phyloP scores from a whole-genome alignment of 345 rosid genomes.

The Limnanthes douglasii region DNA sequence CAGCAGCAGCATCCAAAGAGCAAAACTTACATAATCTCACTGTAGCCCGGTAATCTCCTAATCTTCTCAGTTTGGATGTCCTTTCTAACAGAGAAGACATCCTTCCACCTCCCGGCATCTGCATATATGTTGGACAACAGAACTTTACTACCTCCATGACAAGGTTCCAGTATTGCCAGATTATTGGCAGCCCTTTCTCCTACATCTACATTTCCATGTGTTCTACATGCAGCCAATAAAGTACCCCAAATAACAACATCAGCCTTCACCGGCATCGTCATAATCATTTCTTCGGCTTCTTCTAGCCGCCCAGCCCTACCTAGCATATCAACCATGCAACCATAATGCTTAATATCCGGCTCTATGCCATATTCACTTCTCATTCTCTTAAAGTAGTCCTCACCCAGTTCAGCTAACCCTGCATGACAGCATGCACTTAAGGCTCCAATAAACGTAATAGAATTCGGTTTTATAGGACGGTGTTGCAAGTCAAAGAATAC shows the following conservation, averaged over 20 bases:
- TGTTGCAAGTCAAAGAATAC: conserved; percentile 35
- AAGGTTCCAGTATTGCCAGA: conserved; percentile 42
- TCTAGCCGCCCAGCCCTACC: conserved; percentile 53
- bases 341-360: conserved; percentile 47
- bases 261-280: conserved; percentile 60
- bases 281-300: conserved; percentile 48
- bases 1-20: too few relatives aligned
- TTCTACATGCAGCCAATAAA: conserved; percentile 47
- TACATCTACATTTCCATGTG: conserved; percentile 37
- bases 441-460: conserved; percentile 69
- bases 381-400: conserved; percentile 46
- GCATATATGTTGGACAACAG: conserved; percentile 72
- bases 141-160: conserved; percentile 47
- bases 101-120: conserved; percentile 74
- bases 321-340: conserved; percentile 50
- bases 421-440: conserved; percentile 66
- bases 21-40: conserved; percentile 26
- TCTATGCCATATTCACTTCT: conserved; percentile 25
- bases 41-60: conserved; percentile 43
- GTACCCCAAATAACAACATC: conserved; percentile 77
- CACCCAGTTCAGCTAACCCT: conserved; percentile 44
- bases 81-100: conserved; percentile 38
- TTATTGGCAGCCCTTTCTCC: conserved; percentile 51
- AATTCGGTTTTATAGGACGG: conserved; percentile 26
- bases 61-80: conserved; percentile 28